phyloP scores from a whole-genome alignment of 2,329 filamentous ascomycete species.

The Xylariaceae sp. region DNA sequence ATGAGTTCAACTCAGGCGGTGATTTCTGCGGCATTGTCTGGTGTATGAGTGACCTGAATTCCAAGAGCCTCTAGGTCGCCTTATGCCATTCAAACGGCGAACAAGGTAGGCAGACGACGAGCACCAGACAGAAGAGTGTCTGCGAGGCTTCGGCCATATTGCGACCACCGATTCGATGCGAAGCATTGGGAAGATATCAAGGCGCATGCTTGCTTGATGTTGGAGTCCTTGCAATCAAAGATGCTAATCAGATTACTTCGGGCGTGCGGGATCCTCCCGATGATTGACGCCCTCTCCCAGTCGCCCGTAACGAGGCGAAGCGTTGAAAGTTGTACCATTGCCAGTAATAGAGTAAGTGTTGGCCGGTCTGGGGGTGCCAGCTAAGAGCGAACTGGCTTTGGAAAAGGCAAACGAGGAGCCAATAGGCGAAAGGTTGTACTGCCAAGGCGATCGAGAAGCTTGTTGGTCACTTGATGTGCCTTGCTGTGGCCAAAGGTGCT shows the following conservation, averaged over 20 bases:
- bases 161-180: no score
- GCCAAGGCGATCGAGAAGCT: constrained; percentile 14
- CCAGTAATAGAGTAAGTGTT: constrained; percentile 20
- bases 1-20: no score
- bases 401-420: constrained; percentile 39
- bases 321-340: constrained; percentile 27
- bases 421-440: constrained; percentile 12
- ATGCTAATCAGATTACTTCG: constrained; percentile 17
- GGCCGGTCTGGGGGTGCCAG: constrained; percentile 38
- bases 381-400: constrained; percentile 48
- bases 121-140: no score
- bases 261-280: constrained; percentile 21
- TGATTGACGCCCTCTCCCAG: constrained; percentile 22
- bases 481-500: constrained; percentile 7
- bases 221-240: no score
- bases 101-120: no score
- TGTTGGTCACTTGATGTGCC: constrained; percentile 13
- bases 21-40: no score
- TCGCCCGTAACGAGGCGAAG: constrained; percentile 24
- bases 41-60: no score
- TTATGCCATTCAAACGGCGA: no score
- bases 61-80: no score
- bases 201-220: no score
- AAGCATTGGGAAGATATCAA: no score
- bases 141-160: no score